Base-by-base conservation (phyloP, 1,284 basidiomycete genomes). In the Tylopilus sp. region DNA sequence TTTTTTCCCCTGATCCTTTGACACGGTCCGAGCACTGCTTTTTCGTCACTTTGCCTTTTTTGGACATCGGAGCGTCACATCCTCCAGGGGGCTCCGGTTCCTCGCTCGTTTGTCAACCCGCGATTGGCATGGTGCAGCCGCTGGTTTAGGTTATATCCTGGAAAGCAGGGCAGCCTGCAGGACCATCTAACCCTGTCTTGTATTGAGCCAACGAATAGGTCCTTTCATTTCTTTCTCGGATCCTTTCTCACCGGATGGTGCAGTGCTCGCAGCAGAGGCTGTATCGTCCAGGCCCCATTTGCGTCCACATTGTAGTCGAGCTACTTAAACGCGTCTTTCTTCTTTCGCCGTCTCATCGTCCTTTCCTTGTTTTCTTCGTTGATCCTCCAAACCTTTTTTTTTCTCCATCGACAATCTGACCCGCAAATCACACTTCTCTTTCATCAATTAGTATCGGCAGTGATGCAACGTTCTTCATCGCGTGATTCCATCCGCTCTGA, bases 321-420 rank as follows among this genome's bases (percentile, higher is more conserved):
- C 64, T 80, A 79, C 67, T 77, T 79, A 79, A 79, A 31, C 65
- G n/a, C 42, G 48, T 19, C 52, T 10, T 13, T 42, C 29, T 14
- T 13, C 33, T 29, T 42, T 29, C 39, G 6, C 3, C 54, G 31
- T 25, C 10, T 41, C 62, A 45, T 63, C 29, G 16, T 62, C 52
- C 33, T 7, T 34, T 66, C 25, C n/a, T 53, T 55, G 0, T 25
- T 52, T n/a, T 35, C 56, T 64, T 55, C 27, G 16, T 25, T 66
- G 50, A 70, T 75, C 73, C 68, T 71, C 45, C 42, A 45, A 45
- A 69, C 8, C 23, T 12, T 9, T 19, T 21, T 39, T 53, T 39
- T 27, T 12, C 21, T 16, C 4, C 34, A n/a, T 53, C 39, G 39
- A 50, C 59, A 25, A 9, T 12, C 50, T 42, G 5, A 37, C 57